phyloP scores from a whole-genome alignment of 164 flowering plant species.

The Vitis rupestris region DNA sequence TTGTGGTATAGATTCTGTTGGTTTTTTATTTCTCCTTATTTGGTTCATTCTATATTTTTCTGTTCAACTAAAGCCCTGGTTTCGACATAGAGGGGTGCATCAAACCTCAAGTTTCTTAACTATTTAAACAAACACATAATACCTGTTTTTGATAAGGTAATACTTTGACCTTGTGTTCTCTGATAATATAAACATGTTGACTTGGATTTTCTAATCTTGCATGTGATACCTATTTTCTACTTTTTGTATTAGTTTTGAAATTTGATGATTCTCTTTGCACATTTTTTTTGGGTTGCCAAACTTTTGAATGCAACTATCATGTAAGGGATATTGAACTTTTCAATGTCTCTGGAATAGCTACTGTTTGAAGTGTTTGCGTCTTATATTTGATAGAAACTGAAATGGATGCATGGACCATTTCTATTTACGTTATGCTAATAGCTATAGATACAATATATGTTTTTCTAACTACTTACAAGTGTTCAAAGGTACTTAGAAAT shows the following conservation, averaged over 20 bases:
- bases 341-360: too few species aligned
- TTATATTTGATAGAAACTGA: too few species aligned
- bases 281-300: too few species aligned
- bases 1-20: constrained; percentile 2
- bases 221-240: neutral
- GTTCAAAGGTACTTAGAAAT: too few species aligned
- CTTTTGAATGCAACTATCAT: too few species aligned
- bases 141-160: constrained; percentile 89
- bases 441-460: too few species aligned
- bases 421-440: too few species aligned
- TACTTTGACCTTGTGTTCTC: neutral
- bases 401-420: too few species aligned
- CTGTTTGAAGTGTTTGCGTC: too few species aligned
- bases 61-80: neutral
- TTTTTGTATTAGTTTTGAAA: neutral
- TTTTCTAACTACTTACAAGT: too few species aligned
- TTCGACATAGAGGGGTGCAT: constrained; percentile 57
- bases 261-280: too few species aligned
- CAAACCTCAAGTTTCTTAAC: constrained; percentile 85
- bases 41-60: neutral
- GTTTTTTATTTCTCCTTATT: neutral
- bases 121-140: constrained; percentile 83
- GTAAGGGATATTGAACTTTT: too few species aligned
- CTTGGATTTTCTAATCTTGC: neutral
- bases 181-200: neutral